Evolutionary conservation across 768 basidiomycete species (phyloP).

Genomic region (Gloeophyllum trabeum): DNA sequence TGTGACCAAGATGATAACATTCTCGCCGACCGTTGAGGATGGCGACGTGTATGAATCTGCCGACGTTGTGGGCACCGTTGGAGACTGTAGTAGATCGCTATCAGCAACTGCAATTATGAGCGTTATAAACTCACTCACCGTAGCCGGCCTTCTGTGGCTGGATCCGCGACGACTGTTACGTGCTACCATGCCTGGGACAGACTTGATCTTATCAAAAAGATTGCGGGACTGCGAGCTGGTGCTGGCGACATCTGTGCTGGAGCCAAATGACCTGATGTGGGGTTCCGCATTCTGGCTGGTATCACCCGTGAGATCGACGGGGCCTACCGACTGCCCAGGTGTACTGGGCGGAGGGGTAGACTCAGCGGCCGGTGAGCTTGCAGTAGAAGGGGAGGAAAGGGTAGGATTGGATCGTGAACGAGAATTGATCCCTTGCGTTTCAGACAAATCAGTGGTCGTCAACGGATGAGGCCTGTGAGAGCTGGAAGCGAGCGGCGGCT

Average conservation of each 20-base stretch:
- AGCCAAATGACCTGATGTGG: constrained; percentile 1
- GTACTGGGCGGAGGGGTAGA: constrained; percentile 66
- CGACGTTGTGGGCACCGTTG: constrained; percentile 25
- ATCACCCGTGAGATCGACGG: constrained; percentile 27
- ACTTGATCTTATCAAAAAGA: not conserved
- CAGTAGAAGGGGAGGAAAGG: constrained; percentile 60
- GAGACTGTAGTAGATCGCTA: constrained; percentile 24
- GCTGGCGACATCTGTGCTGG: not conserved
- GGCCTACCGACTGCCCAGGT: constrained; percentile 37
- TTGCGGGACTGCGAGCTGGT: not conserved
- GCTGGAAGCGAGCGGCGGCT: constrained; percentile 12
- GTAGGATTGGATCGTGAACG: constrained; percentile 37
- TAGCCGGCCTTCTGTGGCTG: not conserved
- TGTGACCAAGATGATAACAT: constrained; percentile 55
- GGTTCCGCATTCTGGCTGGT: constrained; percentile 21
- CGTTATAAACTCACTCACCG: not conserved
- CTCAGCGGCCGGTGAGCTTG: constrained; percentile 53
- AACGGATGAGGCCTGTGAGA: constrained; percentile 20
- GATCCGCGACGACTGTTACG: not conserved
- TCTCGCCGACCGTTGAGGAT: constrained; percentile 13
- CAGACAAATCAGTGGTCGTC: constrained; percentile 24
- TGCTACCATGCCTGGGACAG: too few relatives aligned
- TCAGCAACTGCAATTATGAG: constrained; percentile 1
- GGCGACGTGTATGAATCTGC: constrained; percentile 21
- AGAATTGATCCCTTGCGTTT: constrained; percentile 15